Base-by-base conservation (phyloP, 192 early-diverging fungal genomes). In the Funneliformis geosporum region DNA sequence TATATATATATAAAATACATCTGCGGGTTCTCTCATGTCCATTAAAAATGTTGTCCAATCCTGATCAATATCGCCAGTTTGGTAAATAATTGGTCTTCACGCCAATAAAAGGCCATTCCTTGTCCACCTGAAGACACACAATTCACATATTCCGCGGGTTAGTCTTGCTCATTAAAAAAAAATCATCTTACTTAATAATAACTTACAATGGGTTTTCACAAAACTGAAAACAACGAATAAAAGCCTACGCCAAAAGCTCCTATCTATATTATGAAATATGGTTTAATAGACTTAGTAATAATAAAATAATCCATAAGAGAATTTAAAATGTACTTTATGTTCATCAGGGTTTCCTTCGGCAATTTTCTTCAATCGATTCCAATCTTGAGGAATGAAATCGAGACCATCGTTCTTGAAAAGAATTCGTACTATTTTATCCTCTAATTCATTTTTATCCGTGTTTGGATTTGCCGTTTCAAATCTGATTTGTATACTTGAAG, bases 81-180 rank as follows among this genome's bases (percentile, higher is more conserved):
- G 0, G 94, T 92, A 82, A 91, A 95, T 25, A 97, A 86, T 82
- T 94, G 93, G 83, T 96, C 96, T 5, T 92, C 92, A 76, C 90
- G 91, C 90, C 94, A 97, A 82, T 93, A 93, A 83, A 97, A 97
- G 0, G 89, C 94, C 93, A 96, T 94, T 76, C 92, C 93, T 61
- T 93, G 85, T 50, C 85, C 80, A 16, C 91, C 94, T 3, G 92
- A 93, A 21, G 90, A 86, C 12, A 96, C 91, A 64, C 89, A 89
- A 74, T 11, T 64, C 42, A 64, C 25, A 50, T 14, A 60, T 14
- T 43, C 4, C 43, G 40, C 33, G 33, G 33, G 33, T 33, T 33
- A 33, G 33, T 33, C 33, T 33, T 2, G 33, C 33, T 33, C 33
- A 33, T 33, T 33, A 33, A 33, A 33, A 33, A 33, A 33, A 33